Percentiles rank a stretch among this genome's conserved stretches.
These are phyloP conservation scores for Casuarina equisetifolia DNA, from an alignment of 306 rosid genomes.

Conservation along the genomic window DNA sequence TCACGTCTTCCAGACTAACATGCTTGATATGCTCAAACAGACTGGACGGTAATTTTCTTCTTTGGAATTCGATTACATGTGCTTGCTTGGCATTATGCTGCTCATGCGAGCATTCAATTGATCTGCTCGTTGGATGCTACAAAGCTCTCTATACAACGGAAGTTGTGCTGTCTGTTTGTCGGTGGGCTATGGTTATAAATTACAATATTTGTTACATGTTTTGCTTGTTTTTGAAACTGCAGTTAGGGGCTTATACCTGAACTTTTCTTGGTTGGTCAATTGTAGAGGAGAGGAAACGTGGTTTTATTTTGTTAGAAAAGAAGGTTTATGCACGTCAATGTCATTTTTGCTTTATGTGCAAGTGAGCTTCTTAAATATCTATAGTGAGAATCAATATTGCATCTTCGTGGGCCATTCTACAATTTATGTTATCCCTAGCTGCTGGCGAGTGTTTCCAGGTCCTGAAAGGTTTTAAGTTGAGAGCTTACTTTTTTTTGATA, in stretches of 20 bases:
- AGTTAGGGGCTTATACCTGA: neutral
- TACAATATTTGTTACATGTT: neutral
- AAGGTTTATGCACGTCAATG: neutral
- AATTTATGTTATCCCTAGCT: neutral
- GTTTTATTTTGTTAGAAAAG: neutral
- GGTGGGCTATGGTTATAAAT: neutral
- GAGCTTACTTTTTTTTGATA: neutral
- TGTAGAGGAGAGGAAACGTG: neutral
- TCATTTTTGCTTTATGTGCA: neutral
- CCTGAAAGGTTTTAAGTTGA: neutral
- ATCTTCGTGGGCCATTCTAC: neutral
- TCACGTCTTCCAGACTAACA: slow-evolving; percentile 94
- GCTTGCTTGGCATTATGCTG: neutral
- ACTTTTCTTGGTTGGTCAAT: neutral
- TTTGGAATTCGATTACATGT: neutral
- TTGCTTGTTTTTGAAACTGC: neutral
- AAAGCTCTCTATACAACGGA: neutral
- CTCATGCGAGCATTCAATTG: neutral
- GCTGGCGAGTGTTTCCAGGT: neutral
- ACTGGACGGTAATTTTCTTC: slow-evolving; percentile 70
- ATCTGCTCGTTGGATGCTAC: neutral
- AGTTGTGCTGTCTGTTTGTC: neutral
- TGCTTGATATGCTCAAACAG: slow-evolving; percentile 97
- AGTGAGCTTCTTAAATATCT: neutral
- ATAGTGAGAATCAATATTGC: neutral